These are phyloP conservation scores for Apiosordaria backusii DNA, from an alignment of 495 filamentous ascomycete species.

Conservation along the genomic window DNA sequence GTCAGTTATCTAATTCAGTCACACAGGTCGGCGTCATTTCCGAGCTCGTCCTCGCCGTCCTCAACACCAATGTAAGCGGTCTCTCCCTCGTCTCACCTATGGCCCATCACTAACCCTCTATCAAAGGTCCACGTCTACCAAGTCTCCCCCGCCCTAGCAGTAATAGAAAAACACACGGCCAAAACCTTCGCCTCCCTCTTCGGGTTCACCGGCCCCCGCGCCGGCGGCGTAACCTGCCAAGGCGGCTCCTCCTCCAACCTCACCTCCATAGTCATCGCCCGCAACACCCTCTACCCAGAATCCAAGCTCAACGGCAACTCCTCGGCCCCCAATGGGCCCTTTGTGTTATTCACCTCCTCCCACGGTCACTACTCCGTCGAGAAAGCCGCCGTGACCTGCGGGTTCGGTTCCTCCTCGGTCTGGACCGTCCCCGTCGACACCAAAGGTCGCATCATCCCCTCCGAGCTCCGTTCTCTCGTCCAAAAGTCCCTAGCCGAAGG, in stretches of 20 bases:
- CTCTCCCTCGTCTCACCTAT: conserved; percentile 8
- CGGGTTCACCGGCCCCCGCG: conserved; percentile 65
- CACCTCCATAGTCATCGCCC: conserved; percentile 82
- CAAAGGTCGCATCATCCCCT: conserved; percentile 65
- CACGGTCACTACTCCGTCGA: conserved; percentile 95
- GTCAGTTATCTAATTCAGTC: not conserved
- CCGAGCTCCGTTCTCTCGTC: conserved; percentile 60
- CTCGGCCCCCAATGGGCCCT: conserved; percentile 45
- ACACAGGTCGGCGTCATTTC: conserved; percentile 71
- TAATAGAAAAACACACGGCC: conserved; percentile 79
- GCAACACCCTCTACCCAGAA: conserved; percentile 75
- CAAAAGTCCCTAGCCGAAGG: conserved; percentile 56
- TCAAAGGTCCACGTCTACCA: conserved; percentile 68
- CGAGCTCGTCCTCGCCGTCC: conserved; percentile 72
- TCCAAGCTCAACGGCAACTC: conserved; percentile 70
- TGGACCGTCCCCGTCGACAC: conserved; percentile 71
- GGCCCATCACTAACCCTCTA: not conserved
- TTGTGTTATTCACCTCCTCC: conserved; percentile 82
- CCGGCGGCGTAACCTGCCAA: conserved; percentile 83
- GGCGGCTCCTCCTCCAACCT: conserved; percentile 84
- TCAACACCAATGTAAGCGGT: conserved; percentile 76
- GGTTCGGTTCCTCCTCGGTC: conserved; percentile 71
- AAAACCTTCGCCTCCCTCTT: conserved; percentile 68
- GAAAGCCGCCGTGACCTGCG: conserved; percentile 84
- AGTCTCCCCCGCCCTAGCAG: conserved; percentile 81